Base-by-base conservation (phyloP, 2,329 filamentous ascomycete genomes). In the Aspergillus sojae region DNA sequence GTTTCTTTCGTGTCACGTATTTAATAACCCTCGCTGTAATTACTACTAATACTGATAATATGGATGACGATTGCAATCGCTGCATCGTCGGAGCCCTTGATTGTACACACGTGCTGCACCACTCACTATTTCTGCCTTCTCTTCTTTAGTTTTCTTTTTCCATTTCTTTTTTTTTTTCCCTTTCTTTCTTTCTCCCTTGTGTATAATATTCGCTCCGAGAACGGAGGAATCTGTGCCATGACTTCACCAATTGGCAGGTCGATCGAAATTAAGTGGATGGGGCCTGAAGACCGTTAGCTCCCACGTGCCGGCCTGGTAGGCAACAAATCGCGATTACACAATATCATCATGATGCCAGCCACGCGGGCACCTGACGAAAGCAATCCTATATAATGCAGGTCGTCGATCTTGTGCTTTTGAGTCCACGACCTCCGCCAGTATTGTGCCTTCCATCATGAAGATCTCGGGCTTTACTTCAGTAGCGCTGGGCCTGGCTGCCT, bases 391-490 rank as follows among this genome's bases (percentile, higher is more conserved):
- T 54, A 54, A 54, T 34, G 21, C 3, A 6, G 52, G 28, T 16
- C 10, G 32, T 32, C 52, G n/a, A 36, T 14, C 52, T 14, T 7
- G 26, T 30, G 4, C 30, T 14, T n/a, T 36, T 54, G 28, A 16
- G 21, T 30, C 16, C 14, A 26, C 26, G 3, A 50, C 26, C 26
- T 30, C 26, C 14, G 14, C 2, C 46, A 50, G 23, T 23, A 10
- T 30, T 30, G 46, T 52, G 28, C 48, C 2, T n/a, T 12, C 14
- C 52, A 62, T 53, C 14, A 75, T 75, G 73, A 74, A 66, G 67
- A 78, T 97, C 36, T 88, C 96, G 70, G 88, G 92, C 0, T 85
- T 91, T 0, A 93, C 93, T 0, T 89, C 91, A 0, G 88, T 88
- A 55, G 93, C 91, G 0, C 80, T 93, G 0, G 83, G 86, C 1